A percentile compares a stretch with the other conserved stretches of the same genome.
Evolutionary conservation across 164 flowering plant genomes (phyloP).

Genomic region (Vitis amurensis): DNA sequence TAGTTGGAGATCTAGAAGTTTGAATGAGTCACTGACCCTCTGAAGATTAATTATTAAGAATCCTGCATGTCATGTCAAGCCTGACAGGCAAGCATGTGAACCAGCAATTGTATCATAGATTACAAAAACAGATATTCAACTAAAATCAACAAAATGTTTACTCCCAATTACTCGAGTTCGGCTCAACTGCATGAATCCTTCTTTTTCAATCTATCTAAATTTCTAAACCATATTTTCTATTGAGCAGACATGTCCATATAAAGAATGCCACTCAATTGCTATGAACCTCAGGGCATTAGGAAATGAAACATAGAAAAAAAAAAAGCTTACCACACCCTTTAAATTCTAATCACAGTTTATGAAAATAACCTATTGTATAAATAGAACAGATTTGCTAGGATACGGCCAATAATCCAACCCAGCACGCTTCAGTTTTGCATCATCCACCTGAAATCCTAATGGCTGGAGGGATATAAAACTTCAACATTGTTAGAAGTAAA

Average conservation of each 20-base stretch:
- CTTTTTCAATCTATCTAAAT: too few species aligned
- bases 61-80: too few species aligned
- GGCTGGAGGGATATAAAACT: constrained; percentile 50
- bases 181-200: too few species aligned
- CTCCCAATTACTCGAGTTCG: too few species aligned
- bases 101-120: too few species aligned
- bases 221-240: too few species aligned
- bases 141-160: too few species aligned
- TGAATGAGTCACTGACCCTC: background rate
- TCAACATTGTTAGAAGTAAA: background rate
- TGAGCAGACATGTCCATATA: background rate
- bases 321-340: background rate
- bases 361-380: background rate
- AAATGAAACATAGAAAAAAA: background rate
- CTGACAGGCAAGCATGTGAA: too few species aligned
- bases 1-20: too few species aligned
- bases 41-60: too few species aligned
- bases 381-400: constrained; percentile 34
- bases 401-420: constrained; percentile 99
- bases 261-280: background rate
- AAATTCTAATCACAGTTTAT: background rate
- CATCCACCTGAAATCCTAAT: constrained; percentile 84
- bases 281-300: constrained; percentile 1
- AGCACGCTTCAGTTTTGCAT: constrained; percentile 90
- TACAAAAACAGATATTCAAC: too few species aligned